Percentiles rank a stretch among this genome's conserved stretches.
These are phyloP conservation scores for Rhodamnia rubescens DNA, from an alignment of 345 rosid species.

Conservation along the genomic window DNA sequence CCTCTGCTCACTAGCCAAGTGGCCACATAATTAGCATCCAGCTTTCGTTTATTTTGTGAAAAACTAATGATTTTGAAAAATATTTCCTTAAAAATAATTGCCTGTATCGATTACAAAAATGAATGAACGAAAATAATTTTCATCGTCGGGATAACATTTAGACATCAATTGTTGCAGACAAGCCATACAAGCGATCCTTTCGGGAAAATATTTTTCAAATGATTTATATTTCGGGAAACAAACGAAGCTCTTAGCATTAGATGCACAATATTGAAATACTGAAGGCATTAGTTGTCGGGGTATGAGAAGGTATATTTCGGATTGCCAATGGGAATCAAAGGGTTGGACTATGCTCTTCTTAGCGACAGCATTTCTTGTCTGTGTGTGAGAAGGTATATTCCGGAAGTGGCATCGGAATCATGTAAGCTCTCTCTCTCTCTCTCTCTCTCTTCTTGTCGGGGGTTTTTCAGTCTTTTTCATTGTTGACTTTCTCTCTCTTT, in stretches of 20 bases:
- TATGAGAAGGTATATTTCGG: background rate
- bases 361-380: background rate
- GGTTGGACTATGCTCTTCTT: background rate
- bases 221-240: too few relatives aligned
- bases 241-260: background rate
- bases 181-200: too few relatives aligned
- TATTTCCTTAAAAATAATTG: too few relatives aligned
- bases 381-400: background rate
- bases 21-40: background rate
- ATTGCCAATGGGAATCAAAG: background rate
- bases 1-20: background rate
- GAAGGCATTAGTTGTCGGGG: background rate
- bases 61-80: too few relatives aligned
- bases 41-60: too few relatives aligned
- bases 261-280: background rate
- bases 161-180: too few relatives aligned
- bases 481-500: background rate
- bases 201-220: too few relatives aligned
- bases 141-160: too few relatives aligned
- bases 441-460: too few relatives aligned
- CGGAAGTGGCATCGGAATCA: background rate
- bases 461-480: too few relatives aligned
- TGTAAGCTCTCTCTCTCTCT: background rate
- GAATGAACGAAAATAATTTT: too few relatives aligned
- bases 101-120: too few relatives aligned